Base-by-base conservation (phyloP, 2,329 filamentous ascomycete genomes). In the Aspergillus persii region DNA sequence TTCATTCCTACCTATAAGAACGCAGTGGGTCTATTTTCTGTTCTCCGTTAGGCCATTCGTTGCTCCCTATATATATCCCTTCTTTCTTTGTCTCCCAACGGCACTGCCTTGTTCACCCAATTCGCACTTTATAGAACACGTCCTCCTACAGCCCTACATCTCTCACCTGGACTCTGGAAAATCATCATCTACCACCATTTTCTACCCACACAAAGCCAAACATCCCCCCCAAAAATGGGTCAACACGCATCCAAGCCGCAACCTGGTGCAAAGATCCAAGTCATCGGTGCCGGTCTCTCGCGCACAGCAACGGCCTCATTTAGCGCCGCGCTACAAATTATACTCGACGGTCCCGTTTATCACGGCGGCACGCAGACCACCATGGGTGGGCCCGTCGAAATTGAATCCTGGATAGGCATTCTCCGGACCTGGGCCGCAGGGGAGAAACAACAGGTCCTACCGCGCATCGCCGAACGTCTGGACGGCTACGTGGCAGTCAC, bases 231-330 rank as follows among this genome's bases (percentile, higher is more conserved):
- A 31, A 44, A 44, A 15, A 59, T 57, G 58, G 50, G 55, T 26
- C 58, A 57, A 54, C 26, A 46, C 9, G 54, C 50, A 9, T 57
- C 60, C 0, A 9, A 11, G 12, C 61, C 58, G 1, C 41, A 57
- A 5, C 59, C 61, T 2, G 56, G 56, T 6, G 51, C 50, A 29
- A 50, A 57, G 15, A 61, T 71, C 39, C 63, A 65, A 56, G 66
- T 71, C 31, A 71, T 71, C 54, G 69, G 68, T 12, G 68, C 69
- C 4, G 69, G 69, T 0, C 60, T 71, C n/a, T 58, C 80, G 12
- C 75, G 81, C 53, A 83, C 81, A 1, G 81, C 81, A 12, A 83
- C 81, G 1, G 72, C 81, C 8, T 82, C 82, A 27, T 80, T 83
- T 72, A 77, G 77, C 36, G 64, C 77, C 44, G 82, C 82, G 1